Conservation (phyloP, 805 yeast genomes). For the Pichia cabralensis region DNA sequence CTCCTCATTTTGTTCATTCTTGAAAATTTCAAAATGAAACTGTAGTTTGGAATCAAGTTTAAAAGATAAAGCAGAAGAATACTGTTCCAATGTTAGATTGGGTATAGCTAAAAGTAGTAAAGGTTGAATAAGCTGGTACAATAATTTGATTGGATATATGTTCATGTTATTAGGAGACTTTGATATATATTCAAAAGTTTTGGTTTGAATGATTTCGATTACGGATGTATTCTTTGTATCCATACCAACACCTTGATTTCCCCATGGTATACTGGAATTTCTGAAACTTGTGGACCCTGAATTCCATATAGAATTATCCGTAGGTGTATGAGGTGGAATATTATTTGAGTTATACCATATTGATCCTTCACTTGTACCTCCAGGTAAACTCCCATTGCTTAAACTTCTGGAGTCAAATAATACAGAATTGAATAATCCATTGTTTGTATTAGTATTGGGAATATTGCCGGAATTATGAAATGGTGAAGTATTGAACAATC, state of each 20-base stretch:
- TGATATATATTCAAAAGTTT: too few relatives aligned
- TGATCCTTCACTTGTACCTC: slow-evolving; percentile 16
- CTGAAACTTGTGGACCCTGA: background rate
- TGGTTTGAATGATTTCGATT: slow-evolving; percentile 30
- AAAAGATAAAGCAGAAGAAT: slow-evolving; percentile 26
- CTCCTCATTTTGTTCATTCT: slow-evolving; percentile 39
- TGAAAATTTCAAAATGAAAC: slow-evolving; percentile 32
- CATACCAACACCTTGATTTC: too few relatives aligned
- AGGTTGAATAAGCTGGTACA: slow-evolving; percentile 26
- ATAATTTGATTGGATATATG: slow-evolving; percentile 15
- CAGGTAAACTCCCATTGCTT: background rate
- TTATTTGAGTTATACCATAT: too few relatives aligned
- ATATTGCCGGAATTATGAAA: too few relatives aligned
- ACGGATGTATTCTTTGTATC: too few relatives aligned
- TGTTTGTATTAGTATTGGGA: too few relatives aligned
- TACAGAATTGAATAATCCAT: background rate
- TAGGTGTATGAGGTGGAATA: too few relatives aligned
- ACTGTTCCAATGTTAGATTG: slow-evolving; percentile 12
- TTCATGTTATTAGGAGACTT: too few relatives aligned
- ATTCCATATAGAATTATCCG: too few relatives aligned
- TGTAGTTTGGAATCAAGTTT: slow-evolving; percentile 19
- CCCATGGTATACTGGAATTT: slow-evolving; percentile 2
- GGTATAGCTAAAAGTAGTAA: slow-evolving; percentile 30
- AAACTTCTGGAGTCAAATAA: slow-evolving; percentile 4
- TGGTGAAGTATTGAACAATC: too few relatives aligned